These are phyloP conservation scores for Entomortierella beljakovae DNA, from an alignment of 192 early-diverging fungal species.

Conservation along the genomic window DNA sequence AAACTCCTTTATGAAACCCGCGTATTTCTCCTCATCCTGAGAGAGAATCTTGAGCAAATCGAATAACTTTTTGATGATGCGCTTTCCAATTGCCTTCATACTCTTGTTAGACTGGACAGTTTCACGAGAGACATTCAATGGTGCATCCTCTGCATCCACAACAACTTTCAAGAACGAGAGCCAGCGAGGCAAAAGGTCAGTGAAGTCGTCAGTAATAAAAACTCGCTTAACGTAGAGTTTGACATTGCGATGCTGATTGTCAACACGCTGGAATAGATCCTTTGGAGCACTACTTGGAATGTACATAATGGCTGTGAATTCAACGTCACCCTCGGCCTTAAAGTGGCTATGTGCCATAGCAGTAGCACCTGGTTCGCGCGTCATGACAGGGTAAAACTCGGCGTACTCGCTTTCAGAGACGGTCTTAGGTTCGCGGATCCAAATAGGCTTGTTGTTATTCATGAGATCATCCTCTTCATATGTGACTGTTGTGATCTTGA, in stretches of 20 bases:
- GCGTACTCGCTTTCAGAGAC: conserved; percentile 88
- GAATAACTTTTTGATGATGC: conserved; percentile 88
- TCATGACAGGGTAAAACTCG: conserved; percentile 88
- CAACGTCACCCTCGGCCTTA: conserved; percentile 93
- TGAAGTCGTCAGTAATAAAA: conserved; percentile 94
- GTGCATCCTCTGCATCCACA: conserved; percentile 96
- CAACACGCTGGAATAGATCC: conserved; percentile 64
- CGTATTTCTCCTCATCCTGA: conserved; percentile 74
- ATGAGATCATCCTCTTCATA: conserved; percentile 80
- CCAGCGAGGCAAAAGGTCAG: conserved; percentile 90
- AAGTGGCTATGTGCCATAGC: conserved; percentile 92
- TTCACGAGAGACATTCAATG: conserved; percentile 98
- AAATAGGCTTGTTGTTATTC: conserved; percentile 95
- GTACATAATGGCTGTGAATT: conserved; percentile 91
- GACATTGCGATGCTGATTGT: conserved; percentile 69
- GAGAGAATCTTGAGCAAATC: conserved; percentile 85
- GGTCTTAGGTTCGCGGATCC: conserved; percentile 85
- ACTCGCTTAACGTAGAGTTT: conserved; percentile 97
- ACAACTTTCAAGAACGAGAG: conserved; percentile 94
- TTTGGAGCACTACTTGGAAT: conserved; percentile 75
- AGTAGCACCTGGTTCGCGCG: conserved; percentile 70
- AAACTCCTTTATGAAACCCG: conserved; percentile 79
- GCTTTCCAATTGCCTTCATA: conserved; percentile 87
- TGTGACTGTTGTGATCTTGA: conserved; percentile 66
- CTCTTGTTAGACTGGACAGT: conserved; percentile 90